Evolutionary conservation across 352 stramenopile genomes (phyloP), one percentile per base, ranked within the genome.

Genomic region (Phytopythium litorale): DNA sequence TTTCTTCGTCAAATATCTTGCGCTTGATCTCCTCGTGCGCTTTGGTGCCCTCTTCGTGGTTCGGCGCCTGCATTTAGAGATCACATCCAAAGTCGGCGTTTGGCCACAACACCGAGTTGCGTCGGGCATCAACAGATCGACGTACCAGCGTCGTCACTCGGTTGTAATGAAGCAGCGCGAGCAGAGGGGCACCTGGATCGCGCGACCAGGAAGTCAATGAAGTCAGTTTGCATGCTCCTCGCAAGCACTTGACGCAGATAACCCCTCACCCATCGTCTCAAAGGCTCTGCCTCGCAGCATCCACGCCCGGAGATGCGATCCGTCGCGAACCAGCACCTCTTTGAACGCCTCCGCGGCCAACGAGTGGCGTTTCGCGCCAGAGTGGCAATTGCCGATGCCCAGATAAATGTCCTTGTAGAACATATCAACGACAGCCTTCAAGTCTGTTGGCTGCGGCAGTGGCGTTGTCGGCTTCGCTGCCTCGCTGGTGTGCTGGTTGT

Each of bases 111-210:
- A 40, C 5, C 12, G 28, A 32, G 35, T 40, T 11, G 30, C 8
- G 16, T 15, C 4, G 9, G 28, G 19, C 1, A 19, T 32, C 35
- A 16, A 19, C 7, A n/a, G 3, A 28, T 4, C 15, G 55, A 64
- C 67, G 35, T 61, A 89, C 81, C 65, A 81, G 53, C 19, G 48
- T 70, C 1, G 67, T 72, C 15, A 87, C 76, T 25, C 80, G 73
- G 40, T 72, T 88, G 60, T 74, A 92, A 45, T 92, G 83, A n/a
- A 92, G 54, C 77, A 87, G 81, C 1, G 83, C 83, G 18, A 92
- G 65, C 33, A 92, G 53, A 16, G 78, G 66, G n/a, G 76, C 72
- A 16, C 67, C 71, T 78, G 21, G 3, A 28, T 16, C 19, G 4
- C 1, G 58, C 37, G 13, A 40, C 4, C 0, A 40, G 35, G 35